Base-by-base conservation (phyloP, 2,329 filamentous ascomycete genomes). In the Raffaelea albimanens region DNA sequence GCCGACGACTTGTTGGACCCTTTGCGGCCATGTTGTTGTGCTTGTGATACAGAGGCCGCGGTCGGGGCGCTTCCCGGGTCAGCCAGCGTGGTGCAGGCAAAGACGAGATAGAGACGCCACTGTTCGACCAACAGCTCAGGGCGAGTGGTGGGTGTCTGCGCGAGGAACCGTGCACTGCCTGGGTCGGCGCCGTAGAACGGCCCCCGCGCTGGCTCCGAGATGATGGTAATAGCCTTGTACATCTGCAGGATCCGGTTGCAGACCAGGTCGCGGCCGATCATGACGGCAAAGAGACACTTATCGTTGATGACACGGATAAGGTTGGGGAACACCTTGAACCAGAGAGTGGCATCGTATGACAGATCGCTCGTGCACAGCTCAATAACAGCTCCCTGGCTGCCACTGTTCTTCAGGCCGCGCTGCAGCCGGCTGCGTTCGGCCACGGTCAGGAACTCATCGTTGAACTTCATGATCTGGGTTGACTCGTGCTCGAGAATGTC, bases 251-350 rank as follows among this genome's bases (percentile, higher is more conserved):
- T 83, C 49, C 93, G 81, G 54, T 91, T 89, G 65, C 91, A 97
- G 40, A 98, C 86, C 49, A 96, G 79, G 59, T 97, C 91, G 50
- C 94, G 80, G 22, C 88, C 89, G 43, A 97, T 79, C 0, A 87
- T 90, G 31, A 97, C 87, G 2, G 91, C 89, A 57, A 95, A 90
- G 0, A 88, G 87, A 57, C 91, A 98, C 50, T 85, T 85, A 55
- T 96, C 87, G 59, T 88, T 94, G 50, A 89, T 88, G 55, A 95
- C 84, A 11, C 88, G 81, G 48, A 98, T 86, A 29, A 98, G 75
- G 58, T 96, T 97, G 3, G 93, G 94, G 58, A 98, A 98, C 18
- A 97, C 84, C 60, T 97, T 98, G 67, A 93, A 94, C 93, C 93
- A 98, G 13, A 98, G 69, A 0, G 90, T 95, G 3, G 88, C 84